These are phyloP conservation scores for Sophora flavescens DNA, from an alignment of 306 rosid species.

Conservation along the genomic window DNA sequence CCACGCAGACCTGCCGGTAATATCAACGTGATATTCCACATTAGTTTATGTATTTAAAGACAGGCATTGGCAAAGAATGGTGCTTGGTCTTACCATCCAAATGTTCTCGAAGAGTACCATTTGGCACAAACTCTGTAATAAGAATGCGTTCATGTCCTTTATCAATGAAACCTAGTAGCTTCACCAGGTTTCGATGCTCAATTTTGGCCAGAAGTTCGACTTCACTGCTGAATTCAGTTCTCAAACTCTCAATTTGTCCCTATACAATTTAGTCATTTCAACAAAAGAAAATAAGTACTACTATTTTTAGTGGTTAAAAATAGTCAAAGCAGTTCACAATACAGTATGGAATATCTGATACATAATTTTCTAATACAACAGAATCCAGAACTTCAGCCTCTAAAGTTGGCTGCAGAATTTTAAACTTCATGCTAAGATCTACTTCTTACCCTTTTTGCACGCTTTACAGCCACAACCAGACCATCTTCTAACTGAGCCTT, in stretches of 20 bases:
- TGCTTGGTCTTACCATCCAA: slow-evolving; percentile 80
- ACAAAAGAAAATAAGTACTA: slow-evolving; percentile 28
- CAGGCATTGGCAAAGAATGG: slow-evolving; percentile 33
- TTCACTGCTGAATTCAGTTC: slow-evolving; percentile 91
- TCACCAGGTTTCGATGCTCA: slow-evolving; percentile 94
- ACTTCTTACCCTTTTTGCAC: slow-evolving; percentile 79
- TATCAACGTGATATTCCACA: slow-evolving; percentile 36
- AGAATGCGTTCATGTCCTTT: slow-evolving; percentile 88
- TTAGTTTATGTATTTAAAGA: slow-evolving; percentile 32
- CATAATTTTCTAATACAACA: slow-evolving; percentile 14
- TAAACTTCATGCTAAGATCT: slow-evolving; percentile 7
- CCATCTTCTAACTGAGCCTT: slow-evolving; percentile 84
- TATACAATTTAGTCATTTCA: slow-evolving; percentile 49
- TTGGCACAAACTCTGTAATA: slow-evolving; percentile 87
- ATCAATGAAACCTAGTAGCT: slow-evolving; percentile 85
- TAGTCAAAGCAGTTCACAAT: slow-evolving; percentile 28
- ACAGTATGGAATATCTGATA: not conserved
- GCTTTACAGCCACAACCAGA: slow-evolving; percentile 80
- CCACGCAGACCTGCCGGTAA: slow-evolving; percentile 74
- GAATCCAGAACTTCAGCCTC: slow-evolving; percentile 29
- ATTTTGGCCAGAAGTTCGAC: slow-evolving; percentile 89
- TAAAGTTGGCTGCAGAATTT: not conserved
- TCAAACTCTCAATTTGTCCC: slow-evolving; percentile 82
- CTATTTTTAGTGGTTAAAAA: slow-evolving; percentile 6
- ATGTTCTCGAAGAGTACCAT: slow-evolving; percentile 95